Evolutionary conservation across 2,329 filamentous ascomycete genomes (phyloP), one percentile per base, ranked within the genome.

Genomic region (Cadophora malorum): DNA sequence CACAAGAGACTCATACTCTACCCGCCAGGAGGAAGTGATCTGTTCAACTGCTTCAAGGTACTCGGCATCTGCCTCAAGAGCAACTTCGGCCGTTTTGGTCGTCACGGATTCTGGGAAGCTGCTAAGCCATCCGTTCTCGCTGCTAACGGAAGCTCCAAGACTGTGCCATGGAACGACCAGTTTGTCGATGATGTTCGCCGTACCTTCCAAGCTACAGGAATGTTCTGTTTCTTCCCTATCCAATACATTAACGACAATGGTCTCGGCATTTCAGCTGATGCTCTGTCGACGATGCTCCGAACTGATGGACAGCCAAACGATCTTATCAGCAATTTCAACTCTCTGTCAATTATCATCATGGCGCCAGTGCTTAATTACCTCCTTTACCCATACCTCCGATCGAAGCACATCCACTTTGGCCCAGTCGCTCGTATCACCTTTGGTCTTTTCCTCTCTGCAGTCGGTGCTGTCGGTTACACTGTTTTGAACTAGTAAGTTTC

Each of bases 131-230:
- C 87, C 12, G 82, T 83, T 53, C 82, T 92, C 9, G 81, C 85
- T 4, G 80, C 84, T 31, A 79, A 78, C 1, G 78, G 83, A 70
- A 87, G 87, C 65, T 89, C 90, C 0, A 62, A 67, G 0, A 92
- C 90, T 87, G 93, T 94, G 87, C 90, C 88, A 0, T 94, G 93
- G 75, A 91, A 95, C 70, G 92, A 95, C 71, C 87, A 86, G 59
- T 95, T 91, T 89, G 91, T 95, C 33, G 91, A 93, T 74, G 90
- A 94, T 76, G 88, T 93, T 63, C 84, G 85, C 64, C 90, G 91
- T 78, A 91, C 90, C 69, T 81, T 91, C 68, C 83, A 86, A 74
- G 90, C 90, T 66, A 91, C 89, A 80, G 83, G 86, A 71, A 90
- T 93, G 59, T 94, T 91, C 79, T 74, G 81, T 35, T 85, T 83